Conservation (phyloP, 176 grass and related monocot genomes). For the Elymus sibiricus region DNA sequence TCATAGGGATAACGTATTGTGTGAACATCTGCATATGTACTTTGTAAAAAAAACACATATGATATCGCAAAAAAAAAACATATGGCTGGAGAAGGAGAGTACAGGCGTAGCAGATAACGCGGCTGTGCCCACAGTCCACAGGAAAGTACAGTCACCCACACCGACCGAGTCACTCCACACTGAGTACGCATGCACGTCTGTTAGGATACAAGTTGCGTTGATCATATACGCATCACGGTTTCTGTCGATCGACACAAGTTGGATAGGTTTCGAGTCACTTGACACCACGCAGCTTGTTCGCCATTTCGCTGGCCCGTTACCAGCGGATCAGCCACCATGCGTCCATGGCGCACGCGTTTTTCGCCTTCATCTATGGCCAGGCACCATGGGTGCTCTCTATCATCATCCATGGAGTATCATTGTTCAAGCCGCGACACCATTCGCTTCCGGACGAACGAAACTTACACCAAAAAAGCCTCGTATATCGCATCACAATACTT, state of each 20-base stretch:
- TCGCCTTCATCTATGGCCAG: neutral
- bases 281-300: constrained; percentile 18
- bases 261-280: constrained; percentile 21
- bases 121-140: constrained; percentile 10
- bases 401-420: neutral
- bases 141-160: neutral
- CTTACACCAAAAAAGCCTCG: neutral
- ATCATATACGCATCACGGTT: neutral
- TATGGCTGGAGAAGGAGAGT: neutral
- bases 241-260: neutral
- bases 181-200: neutral
- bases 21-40: no score
- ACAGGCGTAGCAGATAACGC: neutral
- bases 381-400: neutral
- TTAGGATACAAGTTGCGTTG: neutral
- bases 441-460: neutral
- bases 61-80: no score
- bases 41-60: no score
- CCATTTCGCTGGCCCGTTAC: neutral
- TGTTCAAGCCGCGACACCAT: neutral
- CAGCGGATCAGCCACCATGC: constrained; percentile 2
- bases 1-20: no score
- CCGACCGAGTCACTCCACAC: constrained; percentile 8
- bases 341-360: neutral
- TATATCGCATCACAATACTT: neutral